Evolutionary conservation across 2,329 filamentous ascomycete genomes (phyloP).

Genomic region (Claviceps citrina): DNA sequence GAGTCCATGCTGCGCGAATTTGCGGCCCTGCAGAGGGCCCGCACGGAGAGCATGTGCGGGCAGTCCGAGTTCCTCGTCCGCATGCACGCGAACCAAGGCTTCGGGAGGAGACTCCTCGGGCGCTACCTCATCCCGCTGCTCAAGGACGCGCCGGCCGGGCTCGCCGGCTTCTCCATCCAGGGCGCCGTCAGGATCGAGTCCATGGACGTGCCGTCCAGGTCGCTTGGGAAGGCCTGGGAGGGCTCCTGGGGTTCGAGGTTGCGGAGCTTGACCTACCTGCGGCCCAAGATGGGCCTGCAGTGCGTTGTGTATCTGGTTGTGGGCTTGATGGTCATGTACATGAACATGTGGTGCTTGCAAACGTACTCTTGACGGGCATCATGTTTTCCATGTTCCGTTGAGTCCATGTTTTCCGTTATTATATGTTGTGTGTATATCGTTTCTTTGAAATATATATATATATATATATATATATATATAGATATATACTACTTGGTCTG

Average conservation of each 20-base stretch:
- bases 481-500: no score
- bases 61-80: conserved; percentile 8
- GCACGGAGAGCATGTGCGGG: conserved; percentile 3
- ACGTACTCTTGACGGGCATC: no score
- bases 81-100: conserved; percentile 7
- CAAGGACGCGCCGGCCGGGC: conserved; percentile 7
- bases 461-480: no score
- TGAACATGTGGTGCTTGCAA: not conserved
- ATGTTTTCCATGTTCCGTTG: no score
- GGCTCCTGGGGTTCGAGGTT: not conserved
- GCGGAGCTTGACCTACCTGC: not conserved
- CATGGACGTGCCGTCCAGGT: not conserved
- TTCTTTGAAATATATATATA: no score
- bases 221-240: conserved; percentile 2
- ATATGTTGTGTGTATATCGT: no score
- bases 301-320: not conserved
- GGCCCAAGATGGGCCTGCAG: not conserved
- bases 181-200: conserved; percentile 1
- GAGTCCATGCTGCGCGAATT: conserved; percentile 1
- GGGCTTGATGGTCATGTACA: not conserved
- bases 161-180: conserved; percentile 3
- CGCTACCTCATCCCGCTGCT: conserved; percentile 7
- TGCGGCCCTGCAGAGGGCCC: not conserved
- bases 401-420: no score
- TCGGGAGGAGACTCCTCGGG: conserved; percentile 4